These are phyloP conservation scores for Byssothecium circinans DNA, from an alignment of 2,329 filamentous ascomycete genomes.

Conservation along the genomic window DNA sequence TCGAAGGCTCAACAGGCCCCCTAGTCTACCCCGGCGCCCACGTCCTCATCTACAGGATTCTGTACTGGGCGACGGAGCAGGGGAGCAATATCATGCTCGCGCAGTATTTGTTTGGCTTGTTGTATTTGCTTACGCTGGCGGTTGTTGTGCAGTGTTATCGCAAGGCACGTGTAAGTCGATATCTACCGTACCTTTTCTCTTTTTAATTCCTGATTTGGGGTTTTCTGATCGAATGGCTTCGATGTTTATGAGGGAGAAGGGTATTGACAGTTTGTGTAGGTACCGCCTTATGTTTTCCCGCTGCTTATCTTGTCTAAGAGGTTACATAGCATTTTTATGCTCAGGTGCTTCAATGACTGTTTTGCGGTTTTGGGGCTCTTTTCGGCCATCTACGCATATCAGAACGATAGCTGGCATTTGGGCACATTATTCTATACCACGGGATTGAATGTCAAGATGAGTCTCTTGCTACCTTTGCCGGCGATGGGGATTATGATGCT, in stretches of 20 bases:
- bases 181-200: not conserved
- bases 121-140: conserved; percentile 76
- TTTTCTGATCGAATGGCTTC: not conserved
- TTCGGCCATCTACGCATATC: conserved; percentile 75
- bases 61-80: conserved; percentile 76
- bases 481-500: conserved; percentile 77
- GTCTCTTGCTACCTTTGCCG: conserved; percentile 77
- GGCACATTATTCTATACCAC: conserved; percentile 73
- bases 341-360: conserved; percentile 95
- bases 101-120: conserved; percentile 77
- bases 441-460: conserved; percentile 95
- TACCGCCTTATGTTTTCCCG: conserved; percentile 83
- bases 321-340: conserved; percentile 87
- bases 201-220: too few relatives aligned
- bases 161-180: conserved; percentile 62
- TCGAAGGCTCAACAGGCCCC: conserved; percentile 86
- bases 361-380: conserved; percentile 85
- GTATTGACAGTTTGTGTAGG: conserved; percentile 50
- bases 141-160: conserved; percentile 83
- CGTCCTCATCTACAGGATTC: conserved; percentile 82
- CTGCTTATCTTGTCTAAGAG: conserved; percentile 87
- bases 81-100: conserved; percentile 76
- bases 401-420: conserved; percentile 71
- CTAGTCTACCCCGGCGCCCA: conserved; percentile 94
- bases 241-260: not conserved